Evolutionary conservation across 805 yeast species (phyloP).

Genomic region (Lipomyces anomalus): DNA sequence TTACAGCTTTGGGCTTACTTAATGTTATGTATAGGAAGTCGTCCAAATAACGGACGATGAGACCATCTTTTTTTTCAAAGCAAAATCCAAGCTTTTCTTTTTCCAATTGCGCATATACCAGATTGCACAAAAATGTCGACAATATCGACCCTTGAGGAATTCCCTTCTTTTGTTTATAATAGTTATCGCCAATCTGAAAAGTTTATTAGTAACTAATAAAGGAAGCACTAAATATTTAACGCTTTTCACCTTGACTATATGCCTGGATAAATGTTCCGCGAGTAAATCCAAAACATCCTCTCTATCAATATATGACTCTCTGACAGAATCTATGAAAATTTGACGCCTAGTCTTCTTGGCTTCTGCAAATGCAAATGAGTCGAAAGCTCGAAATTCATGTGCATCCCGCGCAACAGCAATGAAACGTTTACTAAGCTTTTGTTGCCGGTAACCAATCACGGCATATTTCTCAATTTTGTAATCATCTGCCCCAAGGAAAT

Average conservation of each 20-base stretch:
- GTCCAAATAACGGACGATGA: slow-evolving; percentile 67
- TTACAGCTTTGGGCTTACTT: slow-evolving; percentile 30
- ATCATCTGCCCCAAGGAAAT: slow-evolving; percentile 11
- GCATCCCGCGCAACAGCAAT: background rate
- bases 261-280: slow-evolving; percentile 47
- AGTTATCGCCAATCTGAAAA: slow-evolving; percentile 32
- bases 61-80: slow-evolving; percentile 27
- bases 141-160: slow-evolving; percentile 80
- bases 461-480: slow-evolving; percentile 6
- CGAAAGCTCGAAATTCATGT: slow-evolving; percentile 4
- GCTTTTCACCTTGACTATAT: slow-evolving; percentile 31
- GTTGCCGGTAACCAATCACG: background rate
- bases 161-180: slow-evolving; percentile 55
- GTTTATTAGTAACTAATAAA: slow-evolving; percentile 29
- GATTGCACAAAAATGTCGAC: slow-evolving; percentile 68
- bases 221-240: background rate
- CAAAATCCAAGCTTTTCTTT: slow-evolving; percentile 31
- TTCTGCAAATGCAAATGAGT: background rate
- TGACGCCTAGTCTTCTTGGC: background rate
- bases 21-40: slow-evolving; percentile 73
- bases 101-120: slow-evolving; percentile 61
- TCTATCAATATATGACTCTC: slow-evolving; percentile 36
- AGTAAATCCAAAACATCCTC: slow-evolving; percentile 44
- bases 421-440: background rate
- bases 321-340: slow-evolving; percentile 31